Base-by-base conservation (phyloP, 306 rosid species). In the Sophora flavescens region DNA sequence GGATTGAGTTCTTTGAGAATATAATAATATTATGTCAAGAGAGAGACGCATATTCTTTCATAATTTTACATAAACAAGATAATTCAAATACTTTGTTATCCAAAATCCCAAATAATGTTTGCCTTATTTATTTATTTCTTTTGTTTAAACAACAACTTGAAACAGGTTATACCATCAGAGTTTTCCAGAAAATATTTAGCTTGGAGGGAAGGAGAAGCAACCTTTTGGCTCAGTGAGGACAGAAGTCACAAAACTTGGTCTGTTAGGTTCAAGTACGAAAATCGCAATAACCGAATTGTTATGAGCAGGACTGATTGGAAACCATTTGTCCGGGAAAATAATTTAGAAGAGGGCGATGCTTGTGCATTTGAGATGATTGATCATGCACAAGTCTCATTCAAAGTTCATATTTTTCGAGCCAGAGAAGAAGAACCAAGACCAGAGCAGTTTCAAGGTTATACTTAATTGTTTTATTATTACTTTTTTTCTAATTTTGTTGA, bases 301-400 rank as follows among this genome's bases (percentile, higher is more conserved):
- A 0, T 72, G 3, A 5, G 0, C 7, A 2, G 3, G 32, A 22
- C 13, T 6, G 74, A 78, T n/a, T 79, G 83, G 83, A 4, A 0
- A 0, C 0, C 5, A 6, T 26, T 79, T 71, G 30, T 4, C 14
- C 4, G 17, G 2, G 47, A 44, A 1, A 42, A 63, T 72, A 44
- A 41, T 11, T 53, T 79, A 3, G 28, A 72, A 33, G 52, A 6
- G 2, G 68, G 68, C 6, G 83, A 79, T 7, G 59, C 18, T 72
- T 79, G 78, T 72, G 44, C 63, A 0, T 72, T 79, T 79, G 78
- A 72, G 83, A 18, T 63, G 74, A 18, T 16, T 44, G 22, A 53
- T 4, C 0, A 0, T 17, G 6, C n/a, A 3, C 8, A 16, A 5
- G 10, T 79, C 42, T 10, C 15, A 1, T 78, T 78, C 70, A 62